Evolutionary conservation across 345 rosid genomes (phyloP), one percentile per base, ranked within the genome.

Genomic region (Salix dunnii): DNA sequence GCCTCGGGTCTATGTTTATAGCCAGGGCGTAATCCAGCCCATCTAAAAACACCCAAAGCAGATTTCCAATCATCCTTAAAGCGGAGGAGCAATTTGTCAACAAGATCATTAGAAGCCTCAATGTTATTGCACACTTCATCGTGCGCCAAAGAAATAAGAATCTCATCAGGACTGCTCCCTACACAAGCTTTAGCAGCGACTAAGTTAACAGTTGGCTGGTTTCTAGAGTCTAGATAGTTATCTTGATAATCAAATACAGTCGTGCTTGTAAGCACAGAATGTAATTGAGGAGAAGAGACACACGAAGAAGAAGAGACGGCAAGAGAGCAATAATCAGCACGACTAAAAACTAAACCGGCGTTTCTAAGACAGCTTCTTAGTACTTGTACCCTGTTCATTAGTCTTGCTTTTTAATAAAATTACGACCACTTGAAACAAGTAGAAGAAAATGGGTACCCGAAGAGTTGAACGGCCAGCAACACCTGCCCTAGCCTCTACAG

Each of bases 61-160:
- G 93, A 87, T 85, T 81, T 92, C 97, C 98, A 92, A 63, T 94
- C 96, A 75, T 92, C 91, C 85, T 84, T 88, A 81, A 91, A 94
- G 78, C 90, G 82, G 33, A 73, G 73, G 17, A 94, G 89, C 82
- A 92, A 76, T 83, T 82, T 82, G 70, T 80, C 72, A 76, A 92
- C 87, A 42, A 92, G 81, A 40, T 60, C 70, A 25, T 77, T 84
- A 55, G 92, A 87, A 75, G 89, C 77, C 55, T 70, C 84, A 14
- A 91, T 31, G 31, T 58, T 74, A 66, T 78, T 74, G 74, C 90
- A 89, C 28, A 8, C 51, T 64, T 73, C 53, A 68, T 91, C 92
- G 64, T 36, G 69, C 31, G 77, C 65, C 46, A 90, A 86, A 73
- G 81, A 86, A 35, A 64, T 76, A 40, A 81, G 73, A 64, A 90